These are phyloP conservation scores for Trichoderma endophyticum DNA, from an alignment of 2,329 filamentous ascomycete genomes.

Conservation along the genomic window DNA sequence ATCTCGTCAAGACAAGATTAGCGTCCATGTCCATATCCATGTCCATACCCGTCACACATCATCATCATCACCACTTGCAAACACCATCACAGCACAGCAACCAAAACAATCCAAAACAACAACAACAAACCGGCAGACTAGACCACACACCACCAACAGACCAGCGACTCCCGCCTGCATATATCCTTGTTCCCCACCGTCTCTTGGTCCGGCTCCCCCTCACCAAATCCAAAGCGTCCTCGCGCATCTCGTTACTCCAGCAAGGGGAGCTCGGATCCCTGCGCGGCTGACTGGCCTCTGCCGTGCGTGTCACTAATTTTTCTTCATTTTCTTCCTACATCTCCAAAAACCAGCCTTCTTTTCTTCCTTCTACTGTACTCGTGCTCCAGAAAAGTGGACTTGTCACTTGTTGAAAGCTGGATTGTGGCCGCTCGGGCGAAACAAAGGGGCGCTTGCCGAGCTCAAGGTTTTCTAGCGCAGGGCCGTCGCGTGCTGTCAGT, in stretches of 20 bases:
- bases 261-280: constrained; percentile 12
- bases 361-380: neutral
- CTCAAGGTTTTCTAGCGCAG: constrained; percentile 14
- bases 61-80: neutral
- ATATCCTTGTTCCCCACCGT: neutral
- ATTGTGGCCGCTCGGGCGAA: neutral
- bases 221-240: neutral
- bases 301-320: constrained; percentile 9
- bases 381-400: constrained; percentile 1
- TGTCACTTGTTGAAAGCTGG: neutral
- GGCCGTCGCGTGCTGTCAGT: constrained; percentile 12
- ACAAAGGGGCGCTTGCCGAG: neutral
- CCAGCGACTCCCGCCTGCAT: neutral
- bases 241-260: constrained; percentile 10
- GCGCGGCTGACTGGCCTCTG: constrained; percentile 14
- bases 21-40: neutral
- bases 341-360: neutral
- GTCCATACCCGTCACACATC: neutral
- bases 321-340: neutral
- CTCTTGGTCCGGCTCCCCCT: neutral
- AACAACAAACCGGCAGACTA: neutral
- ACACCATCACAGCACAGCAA: neutral
- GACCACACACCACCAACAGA: neutral
- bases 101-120: neutral
- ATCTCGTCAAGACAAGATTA: neutral